Base-by-base conservation (phyloP, 2,329 filamentous ascomycete genomes). In the Thelonectria discophora region DNA sequence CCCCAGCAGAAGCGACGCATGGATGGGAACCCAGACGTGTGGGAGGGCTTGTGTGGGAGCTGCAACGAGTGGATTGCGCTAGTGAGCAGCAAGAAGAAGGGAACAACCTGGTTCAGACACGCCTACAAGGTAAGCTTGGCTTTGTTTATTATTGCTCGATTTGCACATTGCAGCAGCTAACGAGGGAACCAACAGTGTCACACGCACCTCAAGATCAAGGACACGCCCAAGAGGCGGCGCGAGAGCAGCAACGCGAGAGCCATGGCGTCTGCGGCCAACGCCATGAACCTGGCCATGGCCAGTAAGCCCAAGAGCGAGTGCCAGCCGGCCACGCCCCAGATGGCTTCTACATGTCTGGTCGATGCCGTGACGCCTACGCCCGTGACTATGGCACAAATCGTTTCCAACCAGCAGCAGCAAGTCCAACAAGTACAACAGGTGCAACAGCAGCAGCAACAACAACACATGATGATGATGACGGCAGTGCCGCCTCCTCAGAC, bases 21-120 rank as follows among this genome's bases (percentile, higher is more conserved):
- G 80, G 90, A 93, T 73, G 89, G 90, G 40, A 94, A 93, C 71
- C 87, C 91, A 3, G 91, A 93, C 72, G 90, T 93, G 3, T 93
- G 90, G 89, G 91, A 94, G 73, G 91, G 90, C 2, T 81, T 93
- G 6, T 94, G 91, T 72, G 87, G 90, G 51, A 90, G 87, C 73
- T 94, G 91, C 77, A 90, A 89, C 67, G 90, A 93, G 63, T 94
- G 91, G 91, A 89, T 94, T 67, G 88, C 90, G 12, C 80, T 94
- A 37, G 90, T 93, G 43, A 94, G 90, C 79, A 93, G 89, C 75
- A 94, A 94, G 80, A 94, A 94, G 82, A 94, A 94, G 80, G 91
- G 91, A n/a, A 96, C 92, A 1, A 94, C 92, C 3, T 96, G 92
- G 91, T 96, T 94, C 77, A 84, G 92, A 67, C 92, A 96, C 77